A percentile compares a stretch with the other conserved stretches of the same genome.
Evolutionary conservation across 2,329 filamentous ascomycete genomes (phyloP).

Genomic region (Talaromyces albobiverticillius): DNA sequence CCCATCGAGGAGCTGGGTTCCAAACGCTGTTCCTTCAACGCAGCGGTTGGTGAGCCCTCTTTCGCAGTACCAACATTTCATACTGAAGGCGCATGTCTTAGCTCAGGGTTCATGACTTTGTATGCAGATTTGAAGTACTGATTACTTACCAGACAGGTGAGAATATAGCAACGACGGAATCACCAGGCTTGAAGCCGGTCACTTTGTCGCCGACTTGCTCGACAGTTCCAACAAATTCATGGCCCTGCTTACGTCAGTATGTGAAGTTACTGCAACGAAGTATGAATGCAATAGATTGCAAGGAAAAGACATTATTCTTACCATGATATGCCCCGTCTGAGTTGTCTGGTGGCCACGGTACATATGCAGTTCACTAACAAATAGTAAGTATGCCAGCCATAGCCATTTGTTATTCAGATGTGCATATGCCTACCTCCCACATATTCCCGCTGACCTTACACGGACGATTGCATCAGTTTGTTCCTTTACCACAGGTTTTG

Average conservation of each 20-base stretch:
- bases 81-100: constrained; percentile 55
- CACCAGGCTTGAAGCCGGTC: constrained; percentile 64
- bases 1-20: constrained; percentile 63
- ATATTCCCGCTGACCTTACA: constrained; percentile 73
- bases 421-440: constrained; percentile 63
- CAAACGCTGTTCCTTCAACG: constrained; percentile 64
- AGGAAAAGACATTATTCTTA: neutral
- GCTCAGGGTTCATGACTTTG: constrained; percentile 26
- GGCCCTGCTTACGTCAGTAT: constrained; percentile 51
- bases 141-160: constrained; percentile 68
- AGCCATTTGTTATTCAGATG: no score
- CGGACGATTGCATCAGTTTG: constrained; percentile 73
- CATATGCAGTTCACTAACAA: constrained; percentile 64
- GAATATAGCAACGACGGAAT: constrained; percentile 75
- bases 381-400: no score
- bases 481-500: constrained; percentile 67
- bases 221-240: constrained; percentile 77
- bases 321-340: constrained; percentile 47
- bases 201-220: constrained; percentile 64
- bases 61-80: constrained; percentile 66
- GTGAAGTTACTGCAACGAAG: constrained; percentile 58
- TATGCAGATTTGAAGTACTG: constrained; percentile 25
- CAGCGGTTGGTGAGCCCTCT: constrained; percentile 67
- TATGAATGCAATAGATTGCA: neutral
- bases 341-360: constrained; percentile 63